Evolutionary conservation across 2,329 filamentous ascomycete species (phyloP).

Genomic region (Periconia sp.): DNA sequence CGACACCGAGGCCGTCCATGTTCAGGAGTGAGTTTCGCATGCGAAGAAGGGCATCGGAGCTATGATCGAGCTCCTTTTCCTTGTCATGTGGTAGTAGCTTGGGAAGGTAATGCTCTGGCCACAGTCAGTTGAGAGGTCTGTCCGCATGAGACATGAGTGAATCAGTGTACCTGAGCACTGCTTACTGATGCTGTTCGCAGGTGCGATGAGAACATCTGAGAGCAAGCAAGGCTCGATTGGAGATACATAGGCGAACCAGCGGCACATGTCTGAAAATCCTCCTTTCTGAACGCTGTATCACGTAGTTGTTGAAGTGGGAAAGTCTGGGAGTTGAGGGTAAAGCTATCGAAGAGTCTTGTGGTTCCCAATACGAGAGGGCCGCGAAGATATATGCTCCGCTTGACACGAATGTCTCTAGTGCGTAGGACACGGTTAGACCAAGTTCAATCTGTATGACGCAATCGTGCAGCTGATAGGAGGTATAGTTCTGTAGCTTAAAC

Average conservation of each 20-base stretch:
- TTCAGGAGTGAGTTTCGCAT: constrained; percentile 61
- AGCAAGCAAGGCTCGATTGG: constrained; percentile 60
- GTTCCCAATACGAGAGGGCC: no score
- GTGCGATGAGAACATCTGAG: constrained; percentile 60
- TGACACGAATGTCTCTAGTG: no score
- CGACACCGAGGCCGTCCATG: constrained; percentile 62
- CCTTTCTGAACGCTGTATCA: no score
- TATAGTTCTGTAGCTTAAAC: no score
- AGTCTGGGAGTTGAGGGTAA: no score
- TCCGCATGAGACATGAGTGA: not conserved
- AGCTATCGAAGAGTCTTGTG: no score
- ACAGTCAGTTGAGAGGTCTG: not conserved
- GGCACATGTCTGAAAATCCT: no score
- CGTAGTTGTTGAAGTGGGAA: no score
- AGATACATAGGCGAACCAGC: constrained; percentile 64
- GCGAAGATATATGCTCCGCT: no score
- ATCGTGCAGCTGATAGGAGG: no score
- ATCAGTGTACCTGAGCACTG: constrained; percentile 29
- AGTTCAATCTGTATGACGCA: no score
- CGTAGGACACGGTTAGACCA: no score
- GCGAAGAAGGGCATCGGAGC: constrained; percentile 52
- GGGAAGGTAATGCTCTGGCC: constrained; percentile 60
- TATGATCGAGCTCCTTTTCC: constrained; percentile 48
- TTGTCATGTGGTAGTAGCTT: constrained; percentile 55
- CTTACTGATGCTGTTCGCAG: constrained; percentile 44